Base-by-base conservation (phyloP, 2,329 filamentous ascomycete species). In the Pestalotiopsis sp. region DNA sequence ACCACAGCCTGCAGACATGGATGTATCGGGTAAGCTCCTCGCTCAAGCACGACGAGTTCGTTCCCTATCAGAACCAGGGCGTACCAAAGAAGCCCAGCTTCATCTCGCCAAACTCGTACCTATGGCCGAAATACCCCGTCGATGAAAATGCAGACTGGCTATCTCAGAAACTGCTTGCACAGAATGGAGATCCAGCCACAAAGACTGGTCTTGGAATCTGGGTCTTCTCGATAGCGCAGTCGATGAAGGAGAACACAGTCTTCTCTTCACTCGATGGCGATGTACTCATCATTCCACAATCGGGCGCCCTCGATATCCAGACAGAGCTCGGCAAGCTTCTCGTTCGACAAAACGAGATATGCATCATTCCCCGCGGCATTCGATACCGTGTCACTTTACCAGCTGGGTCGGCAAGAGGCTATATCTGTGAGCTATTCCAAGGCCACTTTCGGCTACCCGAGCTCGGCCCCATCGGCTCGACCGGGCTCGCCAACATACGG, bases 251-350 rank as follows among this genome's bases (percentile, higher is more conserved):
- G n/a, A 86, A 87, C 52, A 84, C 91, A 63, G 93, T 93, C 0
- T 97, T 94, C 78, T 97, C 95, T 83, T 94, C 91, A 3, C 91
- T 93, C 0, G 92, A 95, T 75, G 92, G 92, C 13, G 92, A 95
- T 76, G 87, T 93, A 73, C 79, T 94, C 67, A 89, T 95, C 70
- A 91, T 95, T 14, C 85, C 91, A 1, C 92, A 95, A 76, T 87
- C 92, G 70, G 92, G 92, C 2, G 84, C 85, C 14, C 81, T 95
- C 52, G 91, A 94, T 74, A 91, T 95, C 70, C 88, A 90, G 73
- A 95, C 92, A 1, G 92, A 95, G 78, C 83, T 94, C 61, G 93
- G 92, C 59, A 87, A 86, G 75, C 81, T 95, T 5, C 85, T 93
- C 57, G 89, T 94, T n/a, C 86, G 92, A 66, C 92, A 92, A 1